A percentile compares a stretch with the other conserved stretches of the same genome.
phyloP scores from a whole-genome alignment of 257 asterid species.

The Datura wrightii region DNA sequence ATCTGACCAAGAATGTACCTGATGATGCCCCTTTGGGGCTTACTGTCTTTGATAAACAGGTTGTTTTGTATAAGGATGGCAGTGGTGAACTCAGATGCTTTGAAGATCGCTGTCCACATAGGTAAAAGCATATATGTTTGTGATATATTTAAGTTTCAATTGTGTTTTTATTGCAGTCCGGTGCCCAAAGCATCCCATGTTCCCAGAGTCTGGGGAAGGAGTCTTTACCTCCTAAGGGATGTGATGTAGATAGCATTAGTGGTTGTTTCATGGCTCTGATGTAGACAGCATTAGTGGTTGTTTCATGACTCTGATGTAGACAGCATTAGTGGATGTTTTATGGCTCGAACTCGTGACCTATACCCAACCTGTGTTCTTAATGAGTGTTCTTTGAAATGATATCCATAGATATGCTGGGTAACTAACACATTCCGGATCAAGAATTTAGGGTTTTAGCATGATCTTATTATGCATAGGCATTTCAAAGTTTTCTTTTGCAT shows the following conservation, averaged over 20 bases:
- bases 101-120: slow-evolving; percentile 90
- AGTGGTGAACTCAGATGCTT: slow-evolving; percentile 71
- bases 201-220: too few relatives aligned
- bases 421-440: not conserved
- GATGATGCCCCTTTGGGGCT: slow-evolving; percentile 94
- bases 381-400: not conserved
- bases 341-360: too few relatives aligned
- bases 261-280: too few relatives aligned
- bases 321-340: too few relatives aligned
- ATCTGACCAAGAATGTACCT: slow-evolving; percentile 78
- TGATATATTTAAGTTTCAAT: not conserved
- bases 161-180: not conserved
- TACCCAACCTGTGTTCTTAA: too few relatives aligned
- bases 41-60: slow-evolving; percentile 85
- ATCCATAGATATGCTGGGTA: not conserved
- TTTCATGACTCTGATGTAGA: too few relatives aligned
- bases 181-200: not conserved
- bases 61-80: slow-evolving; percentile 79
- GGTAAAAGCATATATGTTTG: slow-evolving; percentile 45
- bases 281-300: too few relatives aligned
- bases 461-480: not conserved
- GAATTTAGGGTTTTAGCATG: not conserved
- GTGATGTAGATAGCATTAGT: too few relatives aligned
- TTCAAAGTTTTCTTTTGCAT: too few relatives aligned
- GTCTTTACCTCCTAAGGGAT: too few relatives aligned